phyloP scores from a whole-genome alignment of 129 eudicot species.

The Scalesia atractyloides region DNA sequence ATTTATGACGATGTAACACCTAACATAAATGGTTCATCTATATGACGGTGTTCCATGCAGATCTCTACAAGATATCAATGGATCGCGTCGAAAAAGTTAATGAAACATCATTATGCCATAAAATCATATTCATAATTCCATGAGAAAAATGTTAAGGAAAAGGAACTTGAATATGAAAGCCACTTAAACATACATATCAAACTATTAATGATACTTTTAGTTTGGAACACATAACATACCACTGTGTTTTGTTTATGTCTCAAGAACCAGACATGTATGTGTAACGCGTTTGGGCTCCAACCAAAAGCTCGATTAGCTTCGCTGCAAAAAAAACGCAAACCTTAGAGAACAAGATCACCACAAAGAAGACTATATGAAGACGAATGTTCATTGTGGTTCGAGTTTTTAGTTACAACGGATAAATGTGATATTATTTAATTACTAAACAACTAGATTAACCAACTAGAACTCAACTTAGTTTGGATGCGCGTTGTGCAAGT shows the following conservation, averaged over 20 bases:
- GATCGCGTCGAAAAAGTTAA: conserved; percentile 1
- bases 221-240: conserved; percentile 5
- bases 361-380: no score
- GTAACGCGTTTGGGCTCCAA: conserved; percentile 31
- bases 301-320: conserved; percentile 44
- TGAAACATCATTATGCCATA: conserved; percentile 14
- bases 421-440: no score
- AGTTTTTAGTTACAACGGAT: no score
- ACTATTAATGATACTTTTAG: background rate
- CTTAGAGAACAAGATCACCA: no score
- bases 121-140: background rate
- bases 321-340: conserved; percentile 45
- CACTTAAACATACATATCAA: conserved; percentile 21
- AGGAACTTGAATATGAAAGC: background rate
- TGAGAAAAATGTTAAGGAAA: conserved; percentile 5
- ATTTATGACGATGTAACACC: no score
- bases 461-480: no score
- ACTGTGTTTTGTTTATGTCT: background rate
- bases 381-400: no score
- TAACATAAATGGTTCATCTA: no score
- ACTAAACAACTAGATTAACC: no score
- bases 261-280: conserved; percentile 94
- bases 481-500: no score
- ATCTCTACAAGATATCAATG: background rate
- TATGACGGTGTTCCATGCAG: background rate